Evolutionary conservation across 257 asterid genomes (phyloP).

Genomic region (Dorcoceras hygrometricum): DNA sequence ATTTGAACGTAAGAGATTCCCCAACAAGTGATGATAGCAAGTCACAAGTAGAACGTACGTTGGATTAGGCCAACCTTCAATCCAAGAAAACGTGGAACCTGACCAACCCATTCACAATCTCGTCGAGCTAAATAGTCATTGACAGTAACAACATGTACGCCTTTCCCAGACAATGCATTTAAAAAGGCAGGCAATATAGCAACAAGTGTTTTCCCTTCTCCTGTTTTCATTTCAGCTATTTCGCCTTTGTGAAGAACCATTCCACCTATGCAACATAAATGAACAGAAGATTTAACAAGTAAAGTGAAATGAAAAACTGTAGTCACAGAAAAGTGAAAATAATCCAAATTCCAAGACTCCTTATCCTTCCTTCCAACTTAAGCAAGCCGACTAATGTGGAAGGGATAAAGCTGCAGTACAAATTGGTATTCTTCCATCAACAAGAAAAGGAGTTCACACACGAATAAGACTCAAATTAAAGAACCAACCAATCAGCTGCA

Average conservation of each 20-base stretch:
- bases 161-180: constrained; percentile 88
- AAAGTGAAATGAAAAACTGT: constrained; percentile 1
- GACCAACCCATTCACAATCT: constrained; percentile 99
- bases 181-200: constrained; percentile 93
- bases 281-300: constrained; percentile 5
- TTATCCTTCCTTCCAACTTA: constrained; percentile 14
- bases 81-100: constrained; percentile 97
- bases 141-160: constrained; percentile 91
- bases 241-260: constrained; percentile 99
- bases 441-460: background rate
- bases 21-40: constrained; percentile 19
- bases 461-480: constrained; percentile 12
- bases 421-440: constrained; percentile 11
- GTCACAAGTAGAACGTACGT: constrained; percentile 57
- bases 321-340: background rate
- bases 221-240: constrained; percentile 98
- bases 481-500: constrained; percentile 75
- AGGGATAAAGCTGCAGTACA: background rate
- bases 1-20: constrained; percentile 24
- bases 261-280: constrained; percentile 51
- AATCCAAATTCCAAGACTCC: background rate
- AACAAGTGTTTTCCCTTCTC: constrained; percentile 98
- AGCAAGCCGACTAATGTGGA: constrained; percentile 7
- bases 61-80: constrained; percentile 98
- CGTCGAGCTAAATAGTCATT: constrained; percentile 96